Conservation (phyloP, 2,329 filamentous ascomycete genomes). For the Phaeophleospora eucalypticola region DNA sequence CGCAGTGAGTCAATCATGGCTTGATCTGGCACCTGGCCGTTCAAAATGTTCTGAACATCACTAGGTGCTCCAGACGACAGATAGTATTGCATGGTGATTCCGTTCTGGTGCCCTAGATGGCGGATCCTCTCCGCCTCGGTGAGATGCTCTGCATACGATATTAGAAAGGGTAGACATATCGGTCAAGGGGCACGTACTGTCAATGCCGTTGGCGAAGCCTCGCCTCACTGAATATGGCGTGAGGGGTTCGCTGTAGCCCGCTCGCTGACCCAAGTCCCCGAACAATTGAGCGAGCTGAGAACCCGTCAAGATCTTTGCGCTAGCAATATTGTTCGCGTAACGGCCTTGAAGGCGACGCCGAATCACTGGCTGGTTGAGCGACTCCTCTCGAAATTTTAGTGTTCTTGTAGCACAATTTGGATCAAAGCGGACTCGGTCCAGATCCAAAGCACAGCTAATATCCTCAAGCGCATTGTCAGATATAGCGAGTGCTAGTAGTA, state of each 20-base stretch:
- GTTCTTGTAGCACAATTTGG: neutral
- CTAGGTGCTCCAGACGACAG: too few species aligned
- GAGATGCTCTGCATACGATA: too few species aligned
- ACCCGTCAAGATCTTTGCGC: constrained; percentile 2
- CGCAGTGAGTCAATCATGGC: too few species aligned
- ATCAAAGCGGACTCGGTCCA: neutral
- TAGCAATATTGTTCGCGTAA: neutral
- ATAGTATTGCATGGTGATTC: too few species aligned
- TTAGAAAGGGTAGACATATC: too few species aligned
- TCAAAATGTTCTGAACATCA: too few species aligned
- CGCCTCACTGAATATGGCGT: constrained; percentile 8
- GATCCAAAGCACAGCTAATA: constrained; percentile 3
- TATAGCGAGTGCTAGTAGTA: constrained; percentile 9
- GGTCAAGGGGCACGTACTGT: too few species aligned
- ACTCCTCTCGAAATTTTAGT: neutral
- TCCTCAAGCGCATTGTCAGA: constrained; percentile 7
- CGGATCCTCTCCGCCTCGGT: too few species aligned
- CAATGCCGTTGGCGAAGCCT: constrained; percentile 8
- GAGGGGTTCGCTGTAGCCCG: constrained; percentile 6
- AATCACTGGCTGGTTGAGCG: constrained; percentile 1
- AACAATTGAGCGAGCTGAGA: neutral
- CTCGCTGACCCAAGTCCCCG: constrained; percentile 3
- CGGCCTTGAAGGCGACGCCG: neutral
- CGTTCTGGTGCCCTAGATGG: too few species aligned
- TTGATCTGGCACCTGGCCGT: too few species aligned